Percentiles rank a stretch among this genome's conserved stretches.
These are phyloP conservation scores for Sporisorium sorghi DNA, from an alignment of 1,284 basidiomycete species.

Conservation along the genomic window DNA sequence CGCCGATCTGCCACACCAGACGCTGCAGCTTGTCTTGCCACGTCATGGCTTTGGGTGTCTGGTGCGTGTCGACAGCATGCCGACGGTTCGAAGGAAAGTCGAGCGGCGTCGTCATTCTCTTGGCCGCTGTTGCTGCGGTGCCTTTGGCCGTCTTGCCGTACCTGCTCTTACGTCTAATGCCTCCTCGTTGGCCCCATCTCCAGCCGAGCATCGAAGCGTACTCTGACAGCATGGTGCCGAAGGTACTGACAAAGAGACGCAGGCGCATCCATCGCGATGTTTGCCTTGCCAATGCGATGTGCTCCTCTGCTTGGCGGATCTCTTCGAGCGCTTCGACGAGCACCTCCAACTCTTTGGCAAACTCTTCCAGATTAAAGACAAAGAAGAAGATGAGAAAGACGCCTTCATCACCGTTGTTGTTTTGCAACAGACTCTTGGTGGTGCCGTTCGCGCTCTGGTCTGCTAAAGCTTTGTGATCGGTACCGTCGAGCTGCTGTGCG, in stretches of 20 bases:
- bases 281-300: constrained; percentile 41
- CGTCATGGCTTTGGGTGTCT: constrained; percentile 75
- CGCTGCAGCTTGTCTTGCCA: constrained; percentile 62
- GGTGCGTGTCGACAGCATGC: constrained; percentile 84
- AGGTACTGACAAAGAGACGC: constrained; percentile 28
- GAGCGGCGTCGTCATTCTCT: constrained; percentile 73
- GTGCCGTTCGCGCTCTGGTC: not conserved
- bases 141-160: constrained; percentile 7
- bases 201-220: constrained; percentile 39
- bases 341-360: constrained; percentile 54
- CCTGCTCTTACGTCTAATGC: not conserved
- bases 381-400: constrained; percentile 66
- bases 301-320: constrained; percentile 48
- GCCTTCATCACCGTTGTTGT: constrained; percentile 55
- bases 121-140: not conserved
- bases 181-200: constrained; percentile 23
- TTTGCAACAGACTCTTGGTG: constrained; percentile 14
- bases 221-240: constrained; percentile 22
- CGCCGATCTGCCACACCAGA: constrained; percentile 81
- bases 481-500: constrained; percentile 8
- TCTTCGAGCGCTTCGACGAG: constrained; percentile 52
- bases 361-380: constrained; percentile 65
- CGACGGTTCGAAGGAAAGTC: constrained; percentile 83
- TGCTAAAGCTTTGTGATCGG: not conserved
- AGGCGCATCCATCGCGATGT: constrained; percentile 39